Evolutionary conservation across 116 monocot species (phyloP), one percentile per base, ranked within the genome.

Genomic region (Phalaenopsis hybrid): DNA sequence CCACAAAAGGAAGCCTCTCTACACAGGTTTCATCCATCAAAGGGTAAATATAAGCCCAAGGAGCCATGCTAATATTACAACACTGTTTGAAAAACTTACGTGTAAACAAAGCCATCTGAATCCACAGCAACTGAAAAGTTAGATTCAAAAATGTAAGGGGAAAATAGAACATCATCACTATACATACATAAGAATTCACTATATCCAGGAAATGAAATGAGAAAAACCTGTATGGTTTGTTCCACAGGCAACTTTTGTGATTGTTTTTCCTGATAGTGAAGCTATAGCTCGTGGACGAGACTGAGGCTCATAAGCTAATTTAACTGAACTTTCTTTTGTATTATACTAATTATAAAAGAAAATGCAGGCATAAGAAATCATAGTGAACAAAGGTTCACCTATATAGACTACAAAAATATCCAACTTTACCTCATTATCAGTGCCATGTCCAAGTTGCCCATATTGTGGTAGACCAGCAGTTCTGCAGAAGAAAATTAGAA

Each of bases 371-470:
- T 33, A 57, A 67, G 81, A 76, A 63, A 45, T 67, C 17, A 16
- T 84, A 82, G 4, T 25, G 7, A 13, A 48, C 45, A 1, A 45
- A 6, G 48, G 15, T 52, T 59, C 13, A 77, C 33, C 23, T 65
- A 44, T 63, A 52, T 17, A 59, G 75, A 44, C 74, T 11, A 75
- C 17, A 57, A 28, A n/a, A 77, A 59, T 31, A 21, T 75, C 44
- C n/a, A 61, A 73, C 45, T 74, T 44, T 43, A 98, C 98, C 90
- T 98, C 92, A 82, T 91, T 93, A 79, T 99, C 93, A 45, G 99
- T 99, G 79, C 99, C 99, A 88, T 99, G 99, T 70, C 99, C 99
- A 84, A 99, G 99, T 81, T 99, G 99, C 34, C 99, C 99, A 92
- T 95, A 99, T 70, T 99, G 99, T 17, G 99, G 99, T 84, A 92